Percentiles rank a stretch among this genome's conserved stretches.
Evolutionary conservation across 1,284 basidiomycete species (phyloP).

Genomic region (Apiotrichum mycotoxinovorans): DNA sequence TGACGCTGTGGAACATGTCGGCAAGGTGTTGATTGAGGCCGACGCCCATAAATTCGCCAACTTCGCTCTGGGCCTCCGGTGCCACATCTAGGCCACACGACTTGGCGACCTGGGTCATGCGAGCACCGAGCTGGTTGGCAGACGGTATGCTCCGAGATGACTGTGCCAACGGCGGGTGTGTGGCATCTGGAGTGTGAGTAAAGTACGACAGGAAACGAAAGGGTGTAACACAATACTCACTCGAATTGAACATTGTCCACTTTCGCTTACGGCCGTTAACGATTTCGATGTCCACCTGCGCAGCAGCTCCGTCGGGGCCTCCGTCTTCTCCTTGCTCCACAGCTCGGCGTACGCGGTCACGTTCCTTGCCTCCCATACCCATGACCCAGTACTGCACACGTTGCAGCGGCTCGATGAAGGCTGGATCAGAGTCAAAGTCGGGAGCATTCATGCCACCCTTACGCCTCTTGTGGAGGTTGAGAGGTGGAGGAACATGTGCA

Average conservation of each 20-base stretch:
- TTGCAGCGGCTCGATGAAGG: conserved; percentile 34
- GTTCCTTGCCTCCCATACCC: conserved; percentile 35
- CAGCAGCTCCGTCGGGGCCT: conserved; percentile 18
- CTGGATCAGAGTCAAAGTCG: conserved; percentile 39
- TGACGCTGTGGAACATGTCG: conserved; percentile 36
- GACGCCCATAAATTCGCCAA: conserved; percentile 47
- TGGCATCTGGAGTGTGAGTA: conserved; percentile 1
- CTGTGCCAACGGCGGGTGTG: conserved; percentile 27
- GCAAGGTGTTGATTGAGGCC: conserved; percentile 41
- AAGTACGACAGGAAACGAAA: background rate
- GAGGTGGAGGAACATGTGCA: conserved; percentile 22
- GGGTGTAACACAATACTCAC: conserved; percentile 5
- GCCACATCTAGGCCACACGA: conserved; percentile 30
- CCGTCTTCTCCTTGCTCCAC: conserved; percentile 17
- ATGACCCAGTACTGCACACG: conserved; percentile 41
- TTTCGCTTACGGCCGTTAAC: conserved; percentile 18
- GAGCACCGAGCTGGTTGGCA: conserved; percentile 32
- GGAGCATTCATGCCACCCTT: conserved; percentile 29
- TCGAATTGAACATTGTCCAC: conserved; percentile 16
- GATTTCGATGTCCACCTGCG: conserved; percentile 8
- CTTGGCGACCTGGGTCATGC: conserved; percentile 35
- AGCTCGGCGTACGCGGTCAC: conserved; percentile 28
- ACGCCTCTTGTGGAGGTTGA: conserved; percentile 30
- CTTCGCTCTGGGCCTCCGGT: conserved; percentile 25
- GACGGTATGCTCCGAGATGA: conserved; percentile 32